Evolutionary conservation across 2,329 filamentous ascomycete species (phyloP), one percentile per base, ranked within the genome.

Genomic region (Botrytis pseudocinerea): DNA sequence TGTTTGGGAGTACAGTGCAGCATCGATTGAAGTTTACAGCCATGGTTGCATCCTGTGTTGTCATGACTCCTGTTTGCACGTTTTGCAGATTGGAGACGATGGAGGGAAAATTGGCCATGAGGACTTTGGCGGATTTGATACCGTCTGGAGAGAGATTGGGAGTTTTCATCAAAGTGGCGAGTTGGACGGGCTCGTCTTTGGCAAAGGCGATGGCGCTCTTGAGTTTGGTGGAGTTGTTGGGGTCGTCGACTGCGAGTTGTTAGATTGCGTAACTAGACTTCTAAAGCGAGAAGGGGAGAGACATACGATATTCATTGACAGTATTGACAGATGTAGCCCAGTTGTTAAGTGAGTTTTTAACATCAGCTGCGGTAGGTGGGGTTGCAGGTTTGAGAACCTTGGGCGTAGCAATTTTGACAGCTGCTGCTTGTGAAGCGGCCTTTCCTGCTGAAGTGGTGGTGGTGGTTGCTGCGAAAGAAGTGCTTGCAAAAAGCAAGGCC

Each of bases 11-110:
- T 4, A 76, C 71, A 8, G 74, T 76, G 62, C 75, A 76, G 57
- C 74, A 76, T 28, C 74, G 51, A 35, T 75, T 76, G 60, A 75
- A 76, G 48, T 76, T 76, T 3, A 76, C 71, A 18, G 75, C 75
- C 42, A 74, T 72, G 20, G 75, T 76, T 1, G 75, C 71, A 54
- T 73, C 71, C 40, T 76, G 35, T 0, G 73, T 76, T 16, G 73
- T 72, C 75, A 76, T 76, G 10, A 69, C 61, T 20, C 74, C 74
- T 6, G 35, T 71, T 18, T 75, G 40, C 10, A 76, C 71, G 6
- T 38, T 74, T 38, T 75, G 46, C 8, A 76, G 68, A 57, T 76
- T 76, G 46, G 71, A 71, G 63, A 76, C 73, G 38, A 76, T 76
- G 35, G 62, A 68, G 12, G 73, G 73, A 54, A 76, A 76, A 32